Base-by-base conservation (phyloP, 2,329 filamentous ascomycete genomes). In the Colletotrichum tropicale region DNA sequence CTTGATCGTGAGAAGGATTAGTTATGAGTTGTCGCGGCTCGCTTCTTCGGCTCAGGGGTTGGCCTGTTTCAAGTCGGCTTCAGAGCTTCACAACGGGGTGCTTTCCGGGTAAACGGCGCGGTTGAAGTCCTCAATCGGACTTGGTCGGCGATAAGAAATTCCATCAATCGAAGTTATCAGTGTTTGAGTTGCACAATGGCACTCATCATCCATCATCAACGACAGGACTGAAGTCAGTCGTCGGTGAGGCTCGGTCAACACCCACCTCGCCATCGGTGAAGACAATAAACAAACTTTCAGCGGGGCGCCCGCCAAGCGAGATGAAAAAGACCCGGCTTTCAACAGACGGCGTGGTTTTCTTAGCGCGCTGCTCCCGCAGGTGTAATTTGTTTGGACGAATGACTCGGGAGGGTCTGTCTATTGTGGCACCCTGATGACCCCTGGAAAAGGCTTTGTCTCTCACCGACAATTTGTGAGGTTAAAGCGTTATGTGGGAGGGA, bases 391-490 rank as follows among this genome's bases (percentile, higher is more conserved):
- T 55, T 72, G 38, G 72, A 75, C 72, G 32, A 75, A 75, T 75
- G 69, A 75, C 62, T 75, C 69, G 73, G 12, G 36, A 48, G 8
- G 28, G 15, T 36, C 34, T 36, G 9, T 36, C 18, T 32, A 71
- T 56, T 64, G 71, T 64, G 73, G 62, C 62, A 24, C 69, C 38
- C 55, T 34, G 38, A 24, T 18, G 30, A 24, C 34, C 73, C 55
- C 55, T 32, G 55, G n/a, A 15, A 15, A 21, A 43, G 38, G 38
- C 38, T 48, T 48, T 48, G 38, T n/a, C 62, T 62, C 32, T 67
- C 69, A 64, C 69, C 69, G 72, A 75, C 72, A 75, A 67, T 67
- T 58, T 55, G 38, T 43, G 38, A 60, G 58, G 16, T 34, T 18
- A 56, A 56, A 56, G 52, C n/a, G 24, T 15, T 26, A 56, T 24